Evolutionary conservation across 345 rosid species (phyloP).

Genomic region (Arabidopsis suecica): DNA sequence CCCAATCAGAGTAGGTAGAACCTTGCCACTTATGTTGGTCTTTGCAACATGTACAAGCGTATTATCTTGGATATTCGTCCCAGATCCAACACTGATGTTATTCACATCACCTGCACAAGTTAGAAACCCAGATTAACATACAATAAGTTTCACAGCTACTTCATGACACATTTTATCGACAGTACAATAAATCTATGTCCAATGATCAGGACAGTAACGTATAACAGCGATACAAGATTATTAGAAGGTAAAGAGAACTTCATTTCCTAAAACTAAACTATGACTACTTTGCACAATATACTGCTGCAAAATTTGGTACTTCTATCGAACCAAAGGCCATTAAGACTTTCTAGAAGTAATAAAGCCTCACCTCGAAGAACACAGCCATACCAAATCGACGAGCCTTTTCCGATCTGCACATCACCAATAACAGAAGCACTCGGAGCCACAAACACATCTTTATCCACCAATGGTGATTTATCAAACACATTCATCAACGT

Average conservation of each 20-base stretch:
- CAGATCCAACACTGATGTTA: slow-evolving; percentile 78
- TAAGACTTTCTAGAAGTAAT: background rate
- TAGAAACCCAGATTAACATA: slow-evolving; percentile 14
- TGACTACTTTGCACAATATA: too few species aligned
- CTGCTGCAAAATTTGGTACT: too few species aligned
- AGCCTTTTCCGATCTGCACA: slow-evolving; percentile 80
- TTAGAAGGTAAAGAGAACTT: background rate
- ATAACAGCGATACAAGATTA: background rate
- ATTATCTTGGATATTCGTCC: slow-evolving; percentile 97
- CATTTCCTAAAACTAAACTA: too few species aligned
- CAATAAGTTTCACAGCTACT: background rate
- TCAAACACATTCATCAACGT: slow-evolving; percentile 92
- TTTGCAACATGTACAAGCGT: slow-evolving; percentile 97
- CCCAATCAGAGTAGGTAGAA: slow-evolving; percentile 80
- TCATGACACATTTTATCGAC: background rate
- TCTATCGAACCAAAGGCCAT: too few species aligned
- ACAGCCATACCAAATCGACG: slow-evolving; percentile 97
- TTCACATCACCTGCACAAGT: slow-evolving; percentile 78
- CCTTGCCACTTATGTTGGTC: slow-evolving; percentile 86
- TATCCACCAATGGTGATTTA: slow-evolving; percentile 82
- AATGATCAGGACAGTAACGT: too few species aligned
- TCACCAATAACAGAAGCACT: slow-evolving; percentile 93
- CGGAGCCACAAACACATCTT: slow-evolving; percentile 91
- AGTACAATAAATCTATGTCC: too few species aligned
- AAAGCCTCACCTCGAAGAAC: slow-evolving; percentile 81